Percentiles rank a stretch among this genome's conserved stretches.
Evolutionary conservation across 768 basidiomycete genomes (phyloP).

Genomic region (Kwoniella dejecticola): DNA sequence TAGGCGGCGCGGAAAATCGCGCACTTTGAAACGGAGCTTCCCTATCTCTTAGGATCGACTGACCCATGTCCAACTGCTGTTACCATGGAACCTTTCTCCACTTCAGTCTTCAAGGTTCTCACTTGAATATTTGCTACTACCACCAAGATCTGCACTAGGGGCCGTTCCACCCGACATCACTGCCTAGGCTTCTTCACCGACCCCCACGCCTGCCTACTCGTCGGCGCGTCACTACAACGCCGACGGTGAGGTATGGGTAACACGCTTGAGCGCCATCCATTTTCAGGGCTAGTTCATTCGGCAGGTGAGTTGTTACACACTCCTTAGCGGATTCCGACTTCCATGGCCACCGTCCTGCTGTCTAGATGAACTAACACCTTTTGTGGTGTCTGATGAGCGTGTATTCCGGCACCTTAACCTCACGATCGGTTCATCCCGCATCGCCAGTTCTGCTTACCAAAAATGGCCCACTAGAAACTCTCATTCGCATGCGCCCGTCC

Average conservation of each 20-base stretch:
- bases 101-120: slow-evolving; percentile 85
- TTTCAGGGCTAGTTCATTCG: slow-evolving; percentile 89
- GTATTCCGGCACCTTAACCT: slow-evolving; percentile 68
- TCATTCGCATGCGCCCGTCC: slow-evolving; percentile 59
- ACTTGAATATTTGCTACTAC: slow-evolving; percentile 87
- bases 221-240: slow-evolving; percentile 66
- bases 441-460: slow-evolving; percentile 25
- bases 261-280: slow-evolving; percentile 87
- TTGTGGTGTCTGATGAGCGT: slow-evolving; percentile 83
- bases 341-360: slow-evolving; percentile 86
- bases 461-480: slow-evolving; percentile 72
- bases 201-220: slow-evolving; percentile 66
- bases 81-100: slow-evolving; percentile 85
- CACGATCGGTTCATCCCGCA: slow-evolving; percentile 71
- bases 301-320: slow-evolving; percentile 88
- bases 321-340: slow-evolving; percentile 83
- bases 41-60: slow-evolving; percentile 81
- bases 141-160: slow-evolving; percentile 85
- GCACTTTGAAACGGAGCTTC: slow-evolving; percentile 72
- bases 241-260: slow-evolving; percentile 81
- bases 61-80: slow-evolving; percentile 84
- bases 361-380: slow-evolving; percentile 85
- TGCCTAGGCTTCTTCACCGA: slow-evolving; percentile 76
- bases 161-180: slow-evolving; percentile 72
- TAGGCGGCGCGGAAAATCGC: slow-evolving; percentile 67